Conservation (phyloP, 2,329 filamentous ascomycete species). For the Fusarium ambrosium region DNA sequence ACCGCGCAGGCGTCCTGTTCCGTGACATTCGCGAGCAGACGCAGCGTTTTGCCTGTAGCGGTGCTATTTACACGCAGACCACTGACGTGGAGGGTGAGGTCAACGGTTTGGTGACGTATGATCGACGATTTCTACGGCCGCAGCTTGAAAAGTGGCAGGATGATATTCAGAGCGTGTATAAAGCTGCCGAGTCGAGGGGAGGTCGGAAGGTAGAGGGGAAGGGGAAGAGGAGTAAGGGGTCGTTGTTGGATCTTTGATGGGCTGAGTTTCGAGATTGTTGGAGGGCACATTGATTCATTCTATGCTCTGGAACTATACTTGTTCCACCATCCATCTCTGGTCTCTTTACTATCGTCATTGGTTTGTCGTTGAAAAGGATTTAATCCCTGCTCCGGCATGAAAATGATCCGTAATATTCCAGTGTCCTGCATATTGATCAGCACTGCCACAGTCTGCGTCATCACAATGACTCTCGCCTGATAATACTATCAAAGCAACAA, state of each 20-base stretch:
- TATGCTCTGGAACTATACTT: background rate
- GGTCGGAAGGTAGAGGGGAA: conserved; percentile 3
- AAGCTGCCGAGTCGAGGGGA: conserved; percentile 60
- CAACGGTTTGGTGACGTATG: conserved; percentile 78
- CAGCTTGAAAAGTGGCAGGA: conserved; percentile 69
- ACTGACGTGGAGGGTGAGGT: conserved; percentile 82
- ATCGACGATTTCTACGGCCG: conserved; percentile 71
- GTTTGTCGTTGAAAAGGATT: background rate
- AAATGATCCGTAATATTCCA: background rate
- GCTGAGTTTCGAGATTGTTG: background rate
- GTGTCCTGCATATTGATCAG: background rate
- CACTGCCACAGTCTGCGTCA: background rate
- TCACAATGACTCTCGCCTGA: background rate
- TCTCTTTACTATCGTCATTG: background rate
- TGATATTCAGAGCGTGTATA: conserved; percentile 72
- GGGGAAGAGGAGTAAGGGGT: background rate
- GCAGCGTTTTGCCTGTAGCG: conserved; percentile 72
- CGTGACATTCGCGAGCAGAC: conserved; percentile 73
- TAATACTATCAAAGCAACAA: background rate
- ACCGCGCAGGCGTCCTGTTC: conserved; percentile 71
- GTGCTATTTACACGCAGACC: conserved; percentile 80
- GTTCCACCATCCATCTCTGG: background rate
- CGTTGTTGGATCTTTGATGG: conserved; percentile 18
- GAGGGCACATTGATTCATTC: background rate
- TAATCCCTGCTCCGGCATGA: background rate